phyloP scores from a whole-genome alignment of 768 basidiomycete species.

The Mycena polygramma region DNA sequence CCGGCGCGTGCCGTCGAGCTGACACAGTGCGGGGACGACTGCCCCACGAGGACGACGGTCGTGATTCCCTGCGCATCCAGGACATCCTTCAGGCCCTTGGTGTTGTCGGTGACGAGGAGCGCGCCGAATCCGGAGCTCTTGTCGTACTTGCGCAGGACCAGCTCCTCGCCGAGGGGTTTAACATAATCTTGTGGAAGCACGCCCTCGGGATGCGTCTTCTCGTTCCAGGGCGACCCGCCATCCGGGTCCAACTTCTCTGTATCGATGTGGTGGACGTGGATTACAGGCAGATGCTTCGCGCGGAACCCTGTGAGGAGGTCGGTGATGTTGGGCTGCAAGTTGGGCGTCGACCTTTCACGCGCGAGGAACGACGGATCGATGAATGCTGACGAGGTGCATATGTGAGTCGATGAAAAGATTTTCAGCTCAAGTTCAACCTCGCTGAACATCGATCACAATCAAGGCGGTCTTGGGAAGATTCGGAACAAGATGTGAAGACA shows the following conservation, averaged over 20 bases:
- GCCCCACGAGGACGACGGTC: constrained; percentile 29
- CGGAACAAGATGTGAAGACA: constrained; percentile 18
- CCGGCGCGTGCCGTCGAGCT: constrained; percentile 30
- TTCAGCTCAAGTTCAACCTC: constrained; percentile 14
- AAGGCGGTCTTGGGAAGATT: constrained; percentile 32
- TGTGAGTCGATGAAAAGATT: background rate
- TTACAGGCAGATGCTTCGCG: constrained; percentile 15
- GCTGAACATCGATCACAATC: constrained; percentile 35
- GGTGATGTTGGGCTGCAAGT: constrained; percentile 30
- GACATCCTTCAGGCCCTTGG: constrained; percentile 19
- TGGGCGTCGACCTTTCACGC: constrained; percentile 28
- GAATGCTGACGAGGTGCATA: constrained; percentile 14
- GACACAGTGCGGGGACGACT: constrained; percentile 33
- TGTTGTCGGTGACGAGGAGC: constrained; percentile 9
- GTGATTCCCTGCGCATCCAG: constrained; percentile 26
- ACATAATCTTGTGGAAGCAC: constrained; percentile 30
- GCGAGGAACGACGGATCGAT: background rate
- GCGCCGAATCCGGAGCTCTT: constrained; percentile 32
- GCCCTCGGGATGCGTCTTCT: constrained; percentile 15
- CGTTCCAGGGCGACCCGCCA: constrained; percentile 13
- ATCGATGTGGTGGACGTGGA: constrained; percentile 33
- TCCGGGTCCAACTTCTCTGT: constrained; percentile 23
- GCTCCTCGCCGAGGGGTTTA: constrained; percentile 14
- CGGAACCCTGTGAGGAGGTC: constrained; percentile 28
- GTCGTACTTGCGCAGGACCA: constrained; percentile 31